Conservation (phyloP, 495 filamentous ascomycete genomes). For the Cairneyella variabilis region DNA sequence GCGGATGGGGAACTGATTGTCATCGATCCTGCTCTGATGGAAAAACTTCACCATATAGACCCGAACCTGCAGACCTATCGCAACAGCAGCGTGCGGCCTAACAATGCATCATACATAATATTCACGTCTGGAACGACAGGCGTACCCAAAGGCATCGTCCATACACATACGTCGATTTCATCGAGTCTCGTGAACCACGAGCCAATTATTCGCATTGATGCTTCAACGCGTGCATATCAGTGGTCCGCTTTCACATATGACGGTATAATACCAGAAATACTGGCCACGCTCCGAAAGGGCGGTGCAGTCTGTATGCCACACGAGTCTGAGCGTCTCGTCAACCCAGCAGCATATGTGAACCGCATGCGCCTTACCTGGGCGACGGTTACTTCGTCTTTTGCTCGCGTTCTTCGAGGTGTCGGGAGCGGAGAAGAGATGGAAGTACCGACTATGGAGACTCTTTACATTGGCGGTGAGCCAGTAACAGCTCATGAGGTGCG, state of each 20-base stretch:
- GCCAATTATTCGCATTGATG: conserved; percentile 34
- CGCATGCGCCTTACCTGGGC: conserved; percentile 18
- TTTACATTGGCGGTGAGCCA: conserved; percentile 52
- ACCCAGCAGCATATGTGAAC: conserved; percentile 26
- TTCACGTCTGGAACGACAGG: conserved; percentile 6
- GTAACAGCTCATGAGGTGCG: conserved; percentile 49
- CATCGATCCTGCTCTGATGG: no score
- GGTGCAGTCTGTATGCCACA: conserved; percentile 62
- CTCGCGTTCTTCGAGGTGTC: conserved; percentile 9
- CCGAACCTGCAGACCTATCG: no score
- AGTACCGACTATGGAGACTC: conserved; percentile 40
- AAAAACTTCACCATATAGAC: no score
- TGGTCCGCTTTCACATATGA: conserved; percentile 52
- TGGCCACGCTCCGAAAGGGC: conserved; percentile 45
- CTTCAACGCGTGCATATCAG: conserved; percentile 39
- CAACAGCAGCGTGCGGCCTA: no score
- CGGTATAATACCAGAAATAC: conserved; percentile 46
- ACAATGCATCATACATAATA: neutral
- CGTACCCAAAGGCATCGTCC: neutral
- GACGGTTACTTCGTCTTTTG: conserved; percentile 25
- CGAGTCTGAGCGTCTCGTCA: conserved; percentile 44
- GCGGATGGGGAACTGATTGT: no score
- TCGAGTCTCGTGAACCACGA: conserved; percentile 5
- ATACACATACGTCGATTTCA: neutral
- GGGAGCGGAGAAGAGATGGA: conserved; percentile 36